Evolutionary conservation across 2,329 filamentous ascomycete species (phyloP), one percentile per base, ranked within the genome.

Genomic region (Biscogniauxia marginata): DNA sequence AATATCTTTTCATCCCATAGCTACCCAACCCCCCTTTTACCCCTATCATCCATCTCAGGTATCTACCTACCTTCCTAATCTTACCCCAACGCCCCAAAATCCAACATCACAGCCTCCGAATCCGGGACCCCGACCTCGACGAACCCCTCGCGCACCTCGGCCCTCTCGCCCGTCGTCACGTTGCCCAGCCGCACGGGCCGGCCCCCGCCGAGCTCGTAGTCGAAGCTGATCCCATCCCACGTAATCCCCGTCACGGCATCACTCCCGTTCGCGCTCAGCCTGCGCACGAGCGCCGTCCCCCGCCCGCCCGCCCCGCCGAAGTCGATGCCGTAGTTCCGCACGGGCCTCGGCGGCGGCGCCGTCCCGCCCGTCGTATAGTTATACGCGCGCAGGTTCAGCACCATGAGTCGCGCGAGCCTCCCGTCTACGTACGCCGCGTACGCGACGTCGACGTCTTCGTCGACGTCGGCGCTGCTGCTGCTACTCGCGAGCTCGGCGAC

Each of bases 161-260:
- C 67, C 21, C 23, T 75, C 71, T 85, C 81, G 0, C 76, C 79
- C 3, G 72, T 67, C 3, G 84, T 86, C 13, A 84, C 77, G 65
- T 88, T 87, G 0, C 58, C 55, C 68, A 86, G 61, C 54, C 76
- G 67, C 30, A 84, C 81, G 2, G 84, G 82, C 66, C 67, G 71
- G 0, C 84, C 85, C 3, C 73, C 62, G 9, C 80, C 75, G 50
- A 87, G 70, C 68, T 87, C 84, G 56, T 79, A 80, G 63, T 87
- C 83, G 61, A 84, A 88, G 59, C 81, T 87, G 65, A 74, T 77
- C 1, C 84, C 84, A 67, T 87, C 82, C 73, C 79, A 87, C 0
- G 82, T 81, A 46, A 87, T 79, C 0, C 84, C 84, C 0, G 80
- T 80, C 20, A 86, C 79, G 7, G 85, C 84, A 70, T 88, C 83